phyloP scores from a whole-genome alignment of 2,329 filamentous ascomycete genomes.

The Aspergillus caelatus region DNA sequence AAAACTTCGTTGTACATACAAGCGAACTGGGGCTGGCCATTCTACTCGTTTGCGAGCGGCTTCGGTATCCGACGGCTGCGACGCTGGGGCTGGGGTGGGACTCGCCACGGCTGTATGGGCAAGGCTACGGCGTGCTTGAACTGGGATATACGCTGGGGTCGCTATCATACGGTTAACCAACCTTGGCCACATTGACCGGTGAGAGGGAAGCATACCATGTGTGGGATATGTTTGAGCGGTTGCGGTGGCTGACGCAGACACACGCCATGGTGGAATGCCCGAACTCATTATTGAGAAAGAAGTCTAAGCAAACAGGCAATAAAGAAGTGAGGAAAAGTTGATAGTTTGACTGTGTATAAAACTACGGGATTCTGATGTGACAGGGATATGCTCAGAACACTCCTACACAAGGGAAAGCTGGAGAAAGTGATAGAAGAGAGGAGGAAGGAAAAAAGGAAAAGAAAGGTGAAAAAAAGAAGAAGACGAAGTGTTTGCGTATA shows the following conservation, averaged over 20 bases:
- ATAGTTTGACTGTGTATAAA: constrained; percentile 16
- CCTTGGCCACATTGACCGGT: not conserved
- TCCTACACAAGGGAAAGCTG: constrained; percentile 15
- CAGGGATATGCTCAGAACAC: constrained; percentile 13
- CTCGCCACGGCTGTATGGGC: constrained; percentile 40
- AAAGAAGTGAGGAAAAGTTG: constrained; percentile 13
- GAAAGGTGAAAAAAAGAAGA: not conserved
- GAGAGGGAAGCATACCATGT: constrained; percentile 33
- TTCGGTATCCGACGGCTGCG: constrained; percentile 37
- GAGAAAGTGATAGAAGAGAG: not conserved
- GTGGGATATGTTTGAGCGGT: constrained; percentile 32
- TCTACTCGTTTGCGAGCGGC: constrained; percentile 61
- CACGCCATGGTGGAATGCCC: constrained; percentile 44
- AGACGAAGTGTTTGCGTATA: not conserved
- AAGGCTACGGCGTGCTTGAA: constrained; percentile 65
- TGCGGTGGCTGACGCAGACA: constrained; percentile 32
- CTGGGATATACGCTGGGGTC: constrained; percentile 62
- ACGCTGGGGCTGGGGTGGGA: constrained; percentile 23
- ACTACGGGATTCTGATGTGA: constrained; percentile 22
- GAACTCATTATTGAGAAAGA: constrained; percentile 38
- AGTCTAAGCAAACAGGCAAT: constrained; percentile 17
- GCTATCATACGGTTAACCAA: constrained; percentile 27
- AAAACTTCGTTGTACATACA: constrained; percentile 89
- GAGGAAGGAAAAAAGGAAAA: not conserved
- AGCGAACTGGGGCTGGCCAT: constrained; percentile 80